Base-by-base conservation (phyloP, 805 yeast genomes). In the Clavispora phyllophila region DNA sequence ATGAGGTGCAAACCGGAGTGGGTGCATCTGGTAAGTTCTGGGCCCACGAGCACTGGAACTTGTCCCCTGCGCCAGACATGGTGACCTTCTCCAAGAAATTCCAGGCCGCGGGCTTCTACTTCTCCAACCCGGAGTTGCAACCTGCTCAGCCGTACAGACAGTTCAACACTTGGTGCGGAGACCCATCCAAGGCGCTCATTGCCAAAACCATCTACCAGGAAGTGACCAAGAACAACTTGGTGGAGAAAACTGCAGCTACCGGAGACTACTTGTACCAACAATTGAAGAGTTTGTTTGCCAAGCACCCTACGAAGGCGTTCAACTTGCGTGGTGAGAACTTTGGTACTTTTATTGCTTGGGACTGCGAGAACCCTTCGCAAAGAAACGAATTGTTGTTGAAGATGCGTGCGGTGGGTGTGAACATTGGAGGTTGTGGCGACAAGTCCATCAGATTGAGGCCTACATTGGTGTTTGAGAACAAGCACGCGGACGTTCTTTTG, bases 131-230 rank as follows among this genome's bases (percentile, higher is more conserved):
- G 12, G 70, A 70, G 14, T 72, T 81, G 56, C 75, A 77, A 48
- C 85, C 86, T 38, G 73, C 72, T 50, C 70, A 70, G 53, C 75
- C 86, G 20, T 82, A 76, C 65, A 73, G 87, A 65, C 87, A 81
- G 58, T 82, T 82, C 68, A 82, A 82, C 72, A 82, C 87, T 46
- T 82, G 87, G 87, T 81, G 86, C 62, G 87, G 87, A 52, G 87
- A 82, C 60, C 84, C 87, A 48, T 75, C 85, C 13, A 78, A 78
- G 65, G 82, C 82, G 59, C 65, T 81, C 41, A 69, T 81, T 53
- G 85, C 86, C 31, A 74, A 74, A 50, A 66, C 81, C 45, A 81
- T 81, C 49, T 75, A 74, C 50, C 70, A 77, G 54, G 83, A 81
- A 50, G 66, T 81, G 39, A 49, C 57, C 20, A 70, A 75, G 49